Evolutionary conservation across 2,329 filamentous ascomycete species (phyloP).

Genomic region (Volutella citrinella): DNA sequence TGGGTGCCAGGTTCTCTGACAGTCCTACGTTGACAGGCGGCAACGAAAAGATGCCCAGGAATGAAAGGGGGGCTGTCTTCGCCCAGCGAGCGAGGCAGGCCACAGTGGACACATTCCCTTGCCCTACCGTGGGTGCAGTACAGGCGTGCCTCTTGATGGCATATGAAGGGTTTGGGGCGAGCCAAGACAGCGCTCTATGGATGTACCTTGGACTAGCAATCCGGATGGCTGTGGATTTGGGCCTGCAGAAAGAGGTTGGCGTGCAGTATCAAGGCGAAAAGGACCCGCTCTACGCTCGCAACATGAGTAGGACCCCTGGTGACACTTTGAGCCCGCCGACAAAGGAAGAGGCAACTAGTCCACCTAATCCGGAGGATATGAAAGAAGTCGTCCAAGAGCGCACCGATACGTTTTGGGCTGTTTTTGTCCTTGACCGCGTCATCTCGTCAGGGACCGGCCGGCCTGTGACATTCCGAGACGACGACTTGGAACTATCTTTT

Average conservation of each 20-base stretch:
- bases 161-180: constrained; percentile 85
- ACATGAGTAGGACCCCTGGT: constrained; percentile 36
- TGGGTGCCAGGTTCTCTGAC: constrained; percentile 78
- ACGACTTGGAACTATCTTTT: constrained; percentile 79
- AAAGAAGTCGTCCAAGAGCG: constrained; percentile 74
- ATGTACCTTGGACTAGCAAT: constrained; percentile 91
- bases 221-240: constrained; percentile 75
- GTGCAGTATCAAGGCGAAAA: constrained; percentile 59
- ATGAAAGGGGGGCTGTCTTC: constrained; percentile 74
- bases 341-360: constrained; percentile 40
- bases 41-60: constrained; percentile 48
- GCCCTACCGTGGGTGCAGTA: constrained; percentile 77
- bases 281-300: constrained; percentile 47
- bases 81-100: constrained; percentile 80
- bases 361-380: constrained; percentile 49
- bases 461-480: constrained; percentile 78
- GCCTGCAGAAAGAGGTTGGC: constrained; percentile 77
- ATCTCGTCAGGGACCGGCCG: constrained; percentile 85
- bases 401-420: constrained; percentile 85
- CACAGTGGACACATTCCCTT: constrained; percentile 78
- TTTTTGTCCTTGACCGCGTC: constrained; percentile 82
- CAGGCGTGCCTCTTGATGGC: constrained; percentile 82
- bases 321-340: constrained; percentile 37
- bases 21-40: constrained; percentile 46
- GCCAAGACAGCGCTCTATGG: constrained; percentile 86